These are phyloP conservation scores for Schoenoplectus tabernaemontani DNA, from an alignment of 202 grass and related monocot species.

Conservation along the genomic window DNA sequence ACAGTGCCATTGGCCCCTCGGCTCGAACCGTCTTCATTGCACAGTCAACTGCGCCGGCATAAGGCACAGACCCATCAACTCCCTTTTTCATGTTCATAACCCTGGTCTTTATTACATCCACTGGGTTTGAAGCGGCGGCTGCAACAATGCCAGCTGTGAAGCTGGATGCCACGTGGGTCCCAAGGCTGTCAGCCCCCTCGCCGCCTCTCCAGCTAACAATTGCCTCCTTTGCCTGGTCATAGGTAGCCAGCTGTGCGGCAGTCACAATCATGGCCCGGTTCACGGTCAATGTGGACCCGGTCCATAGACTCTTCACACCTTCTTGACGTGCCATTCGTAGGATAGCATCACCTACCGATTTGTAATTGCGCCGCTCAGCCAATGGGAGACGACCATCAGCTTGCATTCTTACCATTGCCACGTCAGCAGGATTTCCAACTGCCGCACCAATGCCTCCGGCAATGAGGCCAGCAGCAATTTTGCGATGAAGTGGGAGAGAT, in stretches of 20 bases:
- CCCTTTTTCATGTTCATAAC: slow-evolving; percentile 99
- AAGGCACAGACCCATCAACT: slow-evolving; percentile 50
- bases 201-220: slow-evolving; percentile 47
- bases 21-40: slow-evolving; percentile 75
- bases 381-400: slow-evolving; percentile 71
- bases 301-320: slow-evolving; percentile 78
- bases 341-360: slow-evolving; percentile 66
- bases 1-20: slow-evolving; percentile 78
- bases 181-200: slow-evolving; percentile 40
- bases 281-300: slow-evolving; percentile 64
- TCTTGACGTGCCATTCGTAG: slow-evolving; percentile 48
- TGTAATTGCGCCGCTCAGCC: slow-evolving; percentile 77
- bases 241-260: slow-evolving; percentile 74
- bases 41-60: slow-evolving; percentile 88
- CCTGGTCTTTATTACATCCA: slow-evolving; percentile 89
- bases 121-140: slow-evolving; percentile 67
- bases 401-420: slow-evolving; percentile 99
- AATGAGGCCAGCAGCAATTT: slow-evolving; percentile 63
- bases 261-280: slow-evolving; percentile 98
- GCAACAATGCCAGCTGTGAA: slow-evolving; percentile 72
- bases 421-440: slow-evolving; percentile 90
- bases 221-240: slow-evolving; percentile 87
- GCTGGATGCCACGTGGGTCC: slow-evolving; percentile 75
- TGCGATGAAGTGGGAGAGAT: slow-evolving; percentile 63
- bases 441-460: slow-evolving; percentile 81